Percentiles rank a stretch among this genome's conserved stretches.
These are phyloP conservation scores for Lipomyces kockii DNA, from an alignment of 805 yeast species.

Conservation along the genomic window DNA sequence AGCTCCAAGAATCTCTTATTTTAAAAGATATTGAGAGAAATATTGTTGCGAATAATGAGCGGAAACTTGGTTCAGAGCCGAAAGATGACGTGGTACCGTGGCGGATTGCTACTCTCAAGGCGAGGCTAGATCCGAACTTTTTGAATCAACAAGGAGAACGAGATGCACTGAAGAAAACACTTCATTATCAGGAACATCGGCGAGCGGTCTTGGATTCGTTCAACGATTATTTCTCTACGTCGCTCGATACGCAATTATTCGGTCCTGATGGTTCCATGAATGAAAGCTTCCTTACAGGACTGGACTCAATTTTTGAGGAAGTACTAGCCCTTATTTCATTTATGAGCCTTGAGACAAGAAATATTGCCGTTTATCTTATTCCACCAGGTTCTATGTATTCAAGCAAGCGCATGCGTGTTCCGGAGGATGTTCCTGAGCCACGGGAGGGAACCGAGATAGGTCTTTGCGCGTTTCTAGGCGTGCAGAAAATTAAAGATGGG, in stretches of 20 bases:
- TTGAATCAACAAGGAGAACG: neutral
- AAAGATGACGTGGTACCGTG: neutral
- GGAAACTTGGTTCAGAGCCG: neutral
- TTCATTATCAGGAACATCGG: neutral
- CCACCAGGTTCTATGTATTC: neutral
- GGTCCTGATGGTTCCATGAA: neutral
- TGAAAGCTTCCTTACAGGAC: neutral
- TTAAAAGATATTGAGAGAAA: slow-evolving; percentile 1
- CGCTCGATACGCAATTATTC: neutral
- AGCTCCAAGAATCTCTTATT: neutral
- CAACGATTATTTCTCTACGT: neutral
- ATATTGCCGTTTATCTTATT: neutral
- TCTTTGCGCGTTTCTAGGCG: slow-evolving; percentile 7
- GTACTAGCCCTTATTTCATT: neutral
- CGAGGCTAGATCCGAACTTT: neutral
- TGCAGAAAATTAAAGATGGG: neutral
- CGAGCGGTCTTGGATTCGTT: neutral
- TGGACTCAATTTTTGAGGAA: neutral
- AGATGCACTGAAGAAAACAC: neutral
- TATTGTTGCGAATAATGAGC: neutral
- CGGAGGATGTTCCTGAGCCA: neutral
- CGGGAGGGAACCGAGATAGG: neutral
- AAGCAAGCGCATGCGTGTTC: neutral
- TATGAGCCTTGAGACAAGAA: slow-evolving; percentile 8
- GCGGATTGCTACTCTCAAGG: neutral